A percentile compares a stretch with the other conserved stretches of the same genome.
These are phyloP conservation scores for Aegilops speltoides DNA, from an alignment of 176 grass and related monocot genomes.

Conservation along the genomic window DNA sequence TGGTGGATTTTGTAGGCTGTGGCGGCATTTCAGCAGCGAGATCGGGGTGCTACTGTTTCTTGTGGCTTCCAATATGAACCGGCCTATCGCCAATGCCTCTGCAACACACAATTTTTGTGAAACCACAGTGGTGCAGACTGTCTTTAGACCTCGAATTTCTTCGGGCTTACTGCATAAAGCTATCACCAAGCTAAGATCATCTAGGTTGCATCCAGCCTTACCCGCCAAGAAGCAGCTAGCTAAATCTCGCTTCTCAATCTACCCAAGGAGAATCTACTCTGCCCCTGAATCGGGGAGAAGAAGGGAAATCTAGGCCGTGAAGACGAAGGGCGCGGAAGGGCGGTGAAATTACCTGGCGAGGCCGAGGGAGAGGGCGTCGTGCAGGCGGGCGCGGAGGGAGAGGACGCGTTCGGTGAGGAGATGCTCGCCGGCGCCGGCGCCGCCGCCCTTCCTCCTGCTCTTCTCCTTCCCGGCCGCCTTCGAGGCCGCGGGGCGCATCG, in stretches of 20 bases:
- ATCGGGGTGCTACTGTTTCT: neutral
- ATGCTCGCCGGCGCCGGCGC: neutral
- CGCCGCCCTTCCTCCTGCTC: conserved; percentile 36
- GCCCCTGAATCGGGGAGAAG: neutral
- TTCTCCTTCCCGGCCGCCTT: conserved; percentile 41
- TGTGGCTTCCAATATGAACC: too few relatives aligned
- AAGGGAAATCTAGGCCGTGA: neutral
- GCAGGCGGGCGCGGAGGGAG: conserved; percentile 53
- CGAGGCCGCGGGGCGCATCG: conserved; percentile 37
- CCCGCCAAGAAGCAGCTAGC: neutral
- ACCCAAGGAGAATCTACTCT: neutral
- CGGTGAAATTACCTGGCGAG: conserved; percentile 38
- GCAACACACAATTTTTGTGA: neutral
- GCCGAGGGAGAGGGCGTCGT: conserved; percentile 58
- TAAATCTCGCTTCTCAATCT: neutral
- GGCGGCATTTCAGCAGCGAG: neutral
- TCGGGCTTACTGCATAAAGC: neutral
- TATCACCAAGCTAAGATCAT: neutral
- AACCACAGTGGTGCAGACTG: neutral
- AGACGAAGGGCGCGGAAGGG: neutral
- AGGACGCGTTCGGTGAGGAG: conserved; percentile 48
- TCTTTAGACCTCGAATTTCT: neutral
- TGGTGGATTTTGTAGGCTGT: neutral
- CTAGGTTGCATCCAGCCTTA: neutral
- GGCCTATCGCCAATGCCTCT: neutral